phyloP scores from a whole-genome alignment of 352 stramenopile genomes.

The Globisporangium acanthophoron region DNA sequence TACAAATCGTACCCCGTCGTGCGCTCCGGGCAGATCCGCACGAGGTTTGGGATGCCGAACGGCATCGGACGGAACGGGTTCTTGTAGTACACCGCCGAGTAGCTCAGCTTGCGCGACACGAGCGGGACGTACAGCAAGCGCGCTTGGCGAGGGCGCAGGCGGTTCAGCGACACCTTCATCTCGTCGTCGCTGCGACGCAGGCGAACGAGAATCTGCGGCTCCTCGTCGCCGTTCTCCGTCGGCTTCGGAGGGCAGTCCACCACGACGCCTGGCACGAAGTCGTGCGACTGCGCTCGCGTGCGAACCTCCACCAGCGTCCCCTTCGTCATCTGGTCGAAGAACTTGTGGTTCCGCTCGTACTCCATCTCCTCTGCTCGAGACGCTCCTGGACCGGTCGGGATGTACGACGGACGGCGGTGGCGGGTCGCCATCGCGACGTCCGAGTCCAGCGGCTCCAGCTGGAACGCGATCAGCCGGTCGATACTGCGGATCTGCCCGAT shows the following conservation, averaged over 20 bases:
- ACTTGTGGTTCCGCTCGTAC: slow-evolving; percentile 22
- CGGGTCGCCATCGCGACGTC: slow-evolving; percentile 68
- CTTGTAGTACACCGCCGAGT: slow-evolving; percentile 87
- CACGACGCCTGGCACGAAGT: slow-evolving; percentile 64
- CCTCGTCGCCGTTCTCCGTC: slow-evolving; percentile 34
- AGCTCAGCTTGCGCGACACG: slow-evolving; percentile 81
- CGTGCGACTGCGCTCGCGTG: slow-evolving; percentile 57
- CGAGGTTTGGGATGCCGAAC: slow-evolving; percentile 84
- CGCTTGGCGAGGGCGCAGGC: slow-evolving; percentile 62
- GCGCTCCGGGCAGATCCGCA: slow-evolving; percentile 78
- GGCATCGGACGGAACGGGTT: slow-evolving; percentile 83
- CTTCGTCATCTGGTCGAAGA: slow-evolving; percentile 56
- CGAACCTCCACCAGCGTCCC: slow-evolving; percentile 70
- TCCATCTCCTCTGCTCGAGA: slow-evolving; percentile 37
- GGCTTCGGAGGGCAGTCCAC: slow-evolving; percentile 33
- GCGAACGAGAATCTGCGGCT: slow-evolving; percentile 49
- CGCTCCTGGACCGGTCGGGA: slow-evolving; percentile 21
- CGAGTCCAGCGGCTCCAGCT: slow-evolving; percentile 65
- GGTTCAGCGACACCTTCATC: slow-evolving; percentile 59
- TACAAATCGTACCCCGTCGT: slow-evolving; percentile 81
- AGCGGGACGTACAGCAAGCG: slow-evolving; percentile 76
- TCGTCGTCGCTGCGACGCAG: slow-evolving; percentile 67
- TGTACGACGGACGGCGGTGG: slow-evolving; percentile 71
- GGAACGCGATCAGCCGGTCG: slow-evolving; percentile 80
- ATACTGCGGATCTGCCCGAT: slow-evolving; percentile 85